Evolutionary conservation across 2,329 filamentous ascomycete genomes (phyloP).

Genomic region (Westerdykella ornata): DNA sequence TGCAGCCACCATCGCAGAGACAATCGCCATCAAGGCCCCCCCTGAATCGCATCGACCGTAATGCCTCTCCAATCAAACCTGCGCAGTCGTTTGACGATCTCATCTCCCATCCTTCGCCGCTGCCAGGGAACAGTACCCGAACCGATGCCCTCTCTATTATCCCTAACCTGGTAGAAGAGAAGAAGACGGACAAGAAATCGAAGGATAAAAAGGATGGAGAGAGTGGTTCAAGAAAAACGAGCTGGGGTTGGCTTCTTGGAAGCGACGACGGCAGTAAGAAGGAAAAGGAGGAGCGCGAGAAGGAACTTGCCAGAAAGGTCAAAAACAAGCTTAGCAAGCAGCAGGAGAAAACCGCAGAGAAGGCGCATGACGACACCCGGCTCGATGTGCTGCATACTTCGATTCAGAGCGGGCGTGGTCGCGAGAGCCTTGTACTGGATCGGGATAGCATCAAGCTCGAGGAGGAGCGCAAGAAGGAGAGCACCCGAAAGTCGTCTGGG

Average conservation of each 20-base stretch:
- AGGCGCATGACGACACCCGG: slow-evolving; percentile 66
- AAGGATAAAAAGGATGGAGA: slow-evolving; percentile 66
- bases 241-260: slow-evolving; percentile 69
- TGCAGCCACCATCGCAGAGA: slow-evolving; percentile 11
- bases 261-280: slow-evolving; percentile 56
- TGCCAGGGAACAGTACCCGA: slow-evolving; percentile 63
- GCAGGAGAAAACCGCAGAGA: slow-evolving; percentile 40
- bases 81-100: slow-evolving; percentile 58
- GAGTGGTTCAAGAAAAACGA: slow-evolving; percentile 65
- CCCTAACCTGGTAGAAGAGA: slow-evolving; percentile 64
- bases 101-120: slow-evolving; percentile 57
- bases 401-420: slow-evolving; percentile 62
- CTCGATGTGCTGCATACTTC: slow-evolving; percentile 83
- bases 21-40: slow-evolving; percentile 14
- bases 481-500: slow-evolving; percentile 59
- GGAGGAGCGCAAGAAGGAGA: slow-evolving; percentile 77
- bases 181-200: slow-evolving; percentile 62
- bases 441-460: slow-evolving; percentile 68
- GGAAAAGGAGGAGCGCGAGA: slow-evolving; percentile 43
- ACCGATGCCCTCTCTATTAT: slow-evolving; percentile 77
- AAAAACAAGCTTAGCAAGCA: slow-evolving; percentile 62
- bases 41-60: slow-evolving; percentile 15
- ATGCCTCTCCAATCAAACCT: slow-evolving; percentile 36
- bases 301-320: slow-evolving; percentile 41
- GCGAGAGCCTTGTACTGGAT: slow-evolving; percentile 80